Evolutionary conservation across 176 grass and related monocot genomes (phyloP), one percentile per base, ranked within the genome.

Genomic region (Calamus simplicifolius): DNA sequence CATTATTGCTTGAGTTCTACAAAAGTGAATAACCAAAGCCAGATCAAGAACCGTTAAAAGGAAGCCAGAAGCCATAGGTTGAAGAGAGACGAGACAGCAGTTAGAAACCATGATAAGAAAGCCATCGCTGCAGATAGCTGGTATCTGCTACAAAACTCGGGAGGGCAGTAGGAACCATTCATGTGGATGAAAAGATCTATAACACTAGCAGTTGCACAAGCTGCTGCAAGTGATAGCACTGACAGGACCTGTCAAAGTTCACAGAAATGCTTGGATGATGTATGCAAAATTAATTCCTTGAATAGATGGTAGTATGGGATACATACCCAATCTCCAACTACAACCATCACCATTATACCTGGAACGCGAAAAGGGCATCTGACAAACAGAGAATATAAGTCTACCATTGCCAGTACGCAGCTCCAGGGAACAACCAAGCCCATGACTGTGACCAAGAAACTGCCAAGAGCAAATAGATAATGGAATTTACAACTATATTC

Each of bases 371-470:
- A 71, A 62, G 75, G 78, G 58, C 57, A 77, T 1, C 86, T 61
- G 10, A 75, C 58, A 8, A 87, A 48, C 3, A 90, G 52, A 59
- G 86, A 90, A 73, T 87, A 96, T 3, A 87, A 49, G 61, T 96
- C 86, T 61, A 96, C 74, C 72, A 96, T 76, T 29, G 86, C 83
- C 5, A 96, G 77, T 50, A 84, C 84, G 31, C 72, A 96, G 80
- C 91, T 96, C 91, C 91, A 96, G 0, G 91, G 91, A 53, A 96
- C 69, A 55, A 90, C 35, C 71, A 90, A 69, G 10, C 91, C 86
- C 91, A 96, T 96, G 63, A 89, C 80, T 6, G 86, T 96, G 7
- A 90, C 91, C 19, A 90, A 69, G 80, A 90, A 96, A 73, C 91
- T 96, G 62, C 27, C 13, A 54, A 57, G 31, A 58, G 52, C 27